Evolutionary conservation across 139 green algal genomes (phyloP), one percentile per base, ranked within the genome.

Genomic region (Edaphochlamys debaryana): DNA sequence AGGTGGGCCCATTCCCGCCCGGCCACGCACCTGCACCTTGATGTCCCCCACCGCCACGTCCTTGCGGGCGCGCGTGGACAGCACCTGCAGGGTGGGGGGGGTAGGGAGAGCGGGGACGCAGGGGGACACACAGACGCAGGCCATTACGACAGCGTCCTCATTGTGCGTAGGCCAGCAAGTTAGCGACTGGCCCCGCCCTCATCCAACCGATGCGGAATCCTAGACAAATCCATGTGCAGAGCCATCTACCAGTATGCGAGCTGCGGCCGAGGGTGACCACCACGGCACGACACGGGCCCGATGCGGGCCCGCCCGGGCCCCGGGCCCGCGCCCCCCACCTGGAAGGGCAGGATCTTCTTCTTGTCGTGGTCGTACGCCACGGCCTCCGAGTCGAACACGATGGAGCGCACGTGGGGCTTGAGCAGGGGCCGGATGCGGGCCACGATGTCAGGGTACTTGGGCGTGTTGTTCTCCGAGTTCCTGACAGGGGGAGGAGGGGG

Each of bases 381-480:
- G 0, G 92, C 94, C 82, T 99, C 97, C 15, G 90, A 91, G 80
- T 99, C 97, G 48, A 99, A 87, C 69, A 99, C 97, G 30, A 96
- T 82, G 32, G 84, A 92, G 34, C 87, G 17, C 17, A 80, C 86
- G 58, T 78, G 69, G 40, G 80, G 80, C 40, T 80, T 68, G 71
- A 97, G 76, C 72, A 86, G 79, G 71, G 87, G 79, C 36, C 90
- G 89, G 66, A 98, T 58, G 38, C 91, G 83, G 7, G 86, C 79
- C 63, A 91, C 87, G 19, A 99, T 89, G 92, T 99, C 97, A 0
- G 96, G 97, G 89, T 96, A 99, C 89, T 98, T 98, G 42, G 48
- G 38, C 0, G 96, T 99, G 85, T 94, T 98, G 92, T 98, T 91
- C 90, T 99, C 97, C 36, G 89, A 88, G 88, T 98, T 99, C 69